Evolutionary conservation across 306 rosid genomes (phyloP), one percentile per base, ranked within the genome.

Genomic region (Glycyrrhiza uralensis): DNA sequence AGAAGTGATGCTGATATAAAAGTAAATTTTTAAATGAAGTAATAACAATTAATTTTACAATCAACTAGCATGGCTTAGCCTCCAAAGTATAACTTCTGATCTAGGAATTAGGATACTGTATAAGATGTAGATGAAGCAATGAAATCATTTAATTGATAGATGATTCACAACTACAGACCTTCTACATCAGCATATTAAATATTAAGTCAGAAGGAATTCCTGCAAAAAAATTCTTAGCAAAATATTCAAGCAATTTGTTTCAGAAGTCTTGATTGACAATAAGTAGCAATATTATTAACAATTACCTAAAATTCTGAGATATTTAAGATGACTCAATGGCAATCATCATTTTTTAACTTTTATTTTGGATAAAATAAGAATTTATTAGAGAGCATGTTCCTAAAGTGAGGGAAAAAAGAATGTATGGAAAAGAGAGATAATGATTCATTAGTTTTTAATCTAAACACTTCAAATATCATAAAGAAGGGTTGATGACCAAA

Each of bases 401-500:
- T 29, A 58, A 57, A 62, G 64, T 33, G 51, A 15, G 5, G 7
- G 26, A 63, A 75, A 20, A 28, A 35, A 10, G 26, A 72, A 56
- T 44, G 66, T 7, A 63, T 8, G 49, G 33, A 32, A 20, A 69
- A 68, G 36, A 19, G 41, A 44, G 28, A 45, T 29, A 19, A 38
- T 17, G 14, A 38, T 51, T 39, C 66, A 42, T 52, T 29, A 52
- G 58, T 15, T 56, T 77, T 76, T 7, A 4, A 18, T n/a, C 36
- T 33, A 15, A 33, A 63, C 61, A 55, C 46, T 67, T 66, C 9
- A 49, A 41, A 78, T 4, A 78, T 32, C 51, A 59, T 19, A 35
- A 69, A 71, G 57, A 58, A 13, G 59, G 52, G 61, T 44, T 33
- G 47, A 61, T 41, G 38, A 66, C 30, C 81, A 77, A 72, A 94